Conservation (phyloP, 202 grass and related monocot species). For the Brachypodium distachyon region DNA sequence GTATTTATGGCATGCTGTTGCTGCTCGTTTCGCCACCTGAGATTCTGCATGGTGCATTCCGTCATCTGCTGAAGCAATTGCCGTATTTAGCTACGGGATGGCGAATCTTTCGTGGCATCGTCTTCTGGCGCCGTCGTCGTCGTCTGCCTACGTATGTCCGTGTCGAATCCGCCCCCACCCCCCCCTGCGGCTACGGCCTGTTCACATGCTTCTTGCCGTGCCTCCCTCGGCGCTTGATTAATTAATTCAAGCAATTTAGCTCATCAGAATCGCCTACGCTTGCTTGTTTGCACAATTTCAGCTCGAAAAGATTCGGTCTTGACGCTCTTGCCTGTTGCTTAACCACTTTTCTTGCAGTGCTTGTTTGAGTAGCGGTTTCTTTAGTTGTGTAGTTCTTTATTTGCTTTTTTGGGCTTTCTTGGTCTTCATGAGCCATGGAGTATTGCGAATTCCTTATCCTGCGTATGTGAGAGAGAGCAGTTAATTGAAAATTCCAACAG, state of each 20-base stretch:
- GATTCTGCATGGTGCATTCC: slow-evolving; percentile 26
- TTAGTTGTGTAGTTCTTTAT: neutral
- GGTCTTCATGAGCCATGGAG: neutral
- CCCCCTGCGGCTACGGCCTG: neutral
- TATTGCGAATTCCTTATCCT: neutral
- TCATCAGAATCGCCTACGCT: neutral
- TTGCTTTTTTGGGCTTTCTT: slow-evolving; percentile 1
- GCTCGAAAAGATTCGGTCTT: slow-evolving; percentile 1
- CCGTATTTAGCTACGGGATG: neutral
- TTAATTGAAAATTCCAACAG: neutral
- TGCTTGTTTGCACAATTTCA: slow-evolving; percentile 5
- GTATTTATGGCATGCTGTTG: neutral
- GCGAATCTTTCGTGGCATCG: neutral
- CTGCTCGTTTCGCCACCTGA: neutral
- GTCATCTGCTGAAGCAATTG: neutral
- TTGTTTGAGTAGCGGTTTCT: slow-evolving; percentile 1
- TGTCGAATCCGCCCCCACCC: neutral
- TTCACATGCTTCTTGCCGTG: neutral
- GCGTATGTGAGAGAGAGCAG: neutral
- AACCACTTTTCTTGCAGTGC: neutral
- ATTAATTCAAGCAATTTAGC: neutral
- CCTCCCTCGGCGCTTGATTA: neutral
- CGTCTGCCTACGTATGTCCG: slow-evolving; percentile 16
- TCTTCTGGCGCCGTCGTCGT: neutral
- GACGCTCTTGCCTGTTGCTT: slow-evolving; percentile 16